phyloP scores from a whole-genome alignment of 1,139 yeast species.

The Taiozyma onychis region DNA sequence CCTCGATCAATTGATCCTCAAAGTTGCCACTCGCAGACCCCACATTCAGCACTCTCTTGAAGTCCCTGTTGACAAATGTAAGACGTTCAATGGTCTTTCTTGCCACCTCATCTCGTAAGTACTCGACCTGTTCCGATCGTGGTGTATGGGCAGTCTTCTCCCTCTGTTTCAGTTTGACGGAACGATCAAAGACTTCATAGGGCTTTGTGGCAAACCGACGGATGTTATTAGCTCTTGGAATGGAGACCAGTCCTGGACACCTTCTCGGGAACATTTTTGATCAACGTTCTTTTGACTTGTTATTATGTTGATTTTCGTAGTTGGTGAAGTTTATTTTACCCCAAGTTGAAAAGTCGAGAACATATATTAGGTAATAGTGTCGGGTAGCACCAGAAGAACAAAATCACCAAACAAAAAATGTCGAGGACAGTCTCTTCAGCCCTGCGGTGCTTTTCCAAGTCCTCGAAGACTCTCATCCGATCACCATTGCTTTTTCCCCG shows the following conservation, averaged over 20 bases:
- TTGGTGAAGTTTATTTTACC: not conserved
- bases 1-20: constrained; percentile 31
- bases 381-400: no score
- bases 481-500: not conserved
- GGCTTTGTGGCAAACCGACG: constrained; percentile 13
- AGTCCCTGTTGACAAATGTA: constrained; percentile 64
- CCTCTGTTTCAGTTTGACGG: constrained; percentile 54
- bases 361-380: not conserved
- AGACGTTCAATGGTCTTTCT: constrained; percentile 67
- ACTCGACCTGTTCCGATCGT: constrained; percentile 60
- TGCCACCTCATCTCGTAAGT: constrained; percentile 72
- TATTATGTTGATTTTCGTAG: not conserved
- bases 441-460: not conserved
- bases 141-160: constrained; percentile 43
- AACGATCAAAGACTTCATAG: constrained; percentile 59
- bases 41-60: constrained; percentile 57
- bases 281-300: not conserved
- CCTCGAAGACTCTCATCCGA: not conserved
- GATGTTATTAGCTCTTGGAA: not conserved
- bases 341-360: not conserved
- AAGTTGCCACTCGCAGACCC: constrained; percentile 72
- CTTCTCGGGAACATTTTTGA: not conserved
- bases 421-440: not conserved
- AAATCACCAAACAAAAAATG: not conserved
- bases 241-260: not conserved